phyloP scores from a whole-genome alignment of 345 rosid species.

The Hevea brasiliensis region DNA sequence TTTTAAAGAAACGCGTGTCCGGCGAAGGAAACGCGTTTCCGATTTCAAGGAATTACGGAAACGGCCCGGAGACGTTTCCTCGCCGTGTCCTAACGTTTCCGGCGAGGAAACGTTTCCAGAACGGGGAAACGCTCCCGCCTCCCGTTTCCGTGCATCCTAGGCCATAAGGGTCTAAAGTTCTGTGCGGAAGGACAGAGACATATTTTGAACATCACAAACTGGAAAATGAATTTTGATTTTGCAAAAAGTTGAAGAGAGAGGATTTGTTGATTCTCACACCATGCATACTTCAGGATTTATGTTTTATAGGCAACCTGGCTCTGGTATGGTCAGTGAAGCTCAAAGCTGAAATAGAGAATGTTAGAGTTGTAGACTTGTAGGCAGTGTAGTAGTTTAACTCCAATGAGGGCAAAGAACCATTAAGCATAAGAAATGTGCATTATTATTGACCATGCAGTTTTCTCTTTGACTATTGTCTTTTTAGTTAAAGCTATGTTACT shows the following conservation, averaged over 20 bases:
- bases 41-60: too few species aligned
- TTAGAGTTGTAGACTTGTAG: neutral
- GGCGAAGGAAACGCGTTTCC: too few species aligned
- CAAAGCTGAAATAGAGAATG: neutral
- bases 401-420: neutral
- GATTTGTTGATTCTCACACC: neutral
- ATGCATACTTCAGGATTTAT: neutral
- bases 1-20: too few species aligned
- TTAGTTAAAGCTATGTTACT: neutral
- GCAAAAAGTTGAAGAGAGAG: neutral
- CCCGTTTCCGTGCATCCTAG: too few species aligned
- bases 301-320: neutral
- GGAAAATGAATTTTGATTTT: neutral
- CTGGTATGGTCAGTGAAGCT: neutral
- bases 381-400: neutral
- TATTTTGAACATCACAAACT: neutral
- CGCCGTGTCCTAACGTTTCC: too few species aligned
- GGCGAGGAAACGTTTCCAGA: too few species aligned
- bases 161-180: neutral
- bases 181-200: neutral
- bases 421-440: neutral
- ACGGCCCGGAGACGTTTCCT: too few species aligned
- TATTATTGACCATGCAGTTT: neutral
- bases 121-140: too few species aligned
- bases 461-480: neutral